Conservation (phyloP, 2,329 filamentous ascomycete genomes). For the Helminthosporium solani region DNA sequence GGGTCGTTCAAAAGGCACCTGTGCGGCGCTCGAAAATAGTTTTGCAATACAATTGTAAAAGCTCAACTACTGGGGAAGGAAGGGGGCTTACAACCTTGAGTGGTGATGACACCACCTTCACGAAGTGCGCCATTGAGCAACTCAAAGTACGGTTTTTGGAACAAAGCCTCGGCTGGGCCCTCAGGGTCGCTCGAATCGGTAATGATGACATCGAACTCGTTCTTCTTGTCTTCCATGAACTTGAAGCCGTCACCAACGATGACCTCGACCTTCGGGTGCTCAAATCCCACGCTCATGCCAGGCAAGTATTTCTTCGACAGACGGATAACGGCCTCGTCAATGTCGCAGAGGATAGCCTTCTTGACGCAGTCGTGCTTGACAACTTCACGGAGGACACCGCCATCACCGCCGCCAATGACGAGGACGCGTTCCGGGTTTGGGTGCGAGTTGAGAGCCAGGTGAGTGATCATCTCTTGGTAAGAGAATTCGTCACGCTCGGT, state of each 20-base stretch:
- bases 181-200: conserved; percentile 98
- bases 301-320: conserved; percentile 98
- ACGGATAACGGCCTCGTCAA: conserved; percentile 98
- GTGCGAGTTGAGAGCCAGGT: conserved; percentile 97
- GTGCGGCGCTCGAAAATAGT: conserved; percentile 13
- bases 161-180: conserved; percentile 91
- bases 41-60: neutral
- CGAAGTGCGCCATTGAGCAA: conserved; percentile 85
- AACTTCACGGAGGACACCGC: conserved; percentile 94
- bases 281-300: conserved; percentile 87
- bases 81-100: conserved; percentile 98
- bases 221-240: conserved; percentile 95
- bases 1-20: conserved; percentile 13
- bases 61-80: conserved; percentile 29
- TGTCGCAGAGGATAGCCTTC: conserved; percentile 95
- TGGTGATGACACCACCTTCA: conserved; percentile 97
- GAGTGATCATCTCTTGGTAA: conserved; percentile 99
- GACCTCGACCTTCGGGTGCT: conserved; percentile 89
- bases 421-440: conserved; percentile 97
- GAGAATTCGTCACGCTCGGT: conserved; percentile 99
- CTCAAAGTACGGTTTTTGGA: conserved; percentile 99
- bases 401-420: conserved; percentile 96
- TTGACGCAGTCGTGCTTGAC: conserved; percentile 98
- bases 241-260: conserved; percentile 98
- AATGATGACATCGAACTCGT: conserved; percentile 98